These are phyloP conservation scores for Teratosphaeria nubilosa DNA, from an alignment of 2,329 filamentous ascomycete genomes.

Conservation along the genomic window DNA sequence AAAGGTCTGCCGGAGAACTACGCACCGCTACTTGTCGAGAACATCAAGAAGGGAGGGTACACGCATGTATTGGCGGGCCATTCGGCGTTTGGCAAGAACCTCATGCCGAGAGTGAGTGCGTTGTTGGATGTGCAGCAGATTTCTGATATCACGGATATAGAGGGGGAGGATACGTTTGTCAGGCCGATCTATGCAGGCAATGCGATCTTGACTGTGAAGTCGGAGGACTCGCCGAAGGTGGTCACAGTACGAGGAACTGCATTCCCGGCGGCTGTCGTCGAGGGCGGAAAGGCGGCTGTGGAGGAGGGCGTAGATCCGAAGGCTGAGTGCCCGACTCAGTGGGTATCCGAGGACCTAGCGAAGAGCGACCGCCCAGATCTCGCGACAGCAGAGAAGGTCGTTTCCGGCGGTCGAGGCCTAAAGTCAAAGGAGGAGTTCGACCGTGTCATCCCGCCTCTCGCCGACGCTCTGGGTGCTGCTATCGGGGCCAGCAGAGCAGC, in stretches of 20 bases:
- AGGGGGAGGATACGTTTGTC: conserved; percentile 88
- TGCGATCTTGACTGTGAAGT: conserved; percentile 91
- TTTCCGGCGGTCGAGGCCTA: conserved; percentile 85
- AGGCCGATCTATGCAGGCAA: conserved; percentile 97
- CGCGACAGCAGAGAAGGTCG: conserved; percentile 76
- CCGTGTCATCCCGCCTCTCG: conserved; percentile 79
- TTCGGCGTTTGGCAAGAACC: conserved; percentile 91
- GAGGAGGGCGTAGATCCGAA: conserved; percentile 82
- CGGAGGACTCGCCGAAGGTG: conserved; percentile 72
- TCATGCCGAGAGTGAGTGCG: conserved; percentile 84
- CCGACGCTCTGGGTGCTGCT: conserved; percentile 86
- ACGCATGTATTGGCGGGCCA: conserved; percentile 86
- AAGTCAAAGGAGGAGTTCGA: conserved; percentile 99
- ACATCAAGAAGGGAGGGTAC: conserved; percentile 90
- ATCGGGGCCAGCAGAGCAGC: conserved; percentile 91
- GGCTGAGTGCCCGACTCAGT: conserved; percentile 61
- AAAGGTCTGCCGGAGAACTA: conserved; percentile 92
- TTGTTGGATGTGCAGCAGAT: conserved; percentile 87
- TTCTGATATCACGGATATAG: conserved; percentile 78
- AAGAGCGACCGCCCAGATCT: conserved; percentile 93
- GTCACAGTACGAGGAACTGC: conserved; percentile 90
- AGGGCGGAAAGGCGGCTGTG: conserved; percentile 63
- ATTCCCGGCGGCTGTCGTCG: conserved; percentile 64
- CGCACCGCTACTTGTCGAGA: conserved; percentile 86
- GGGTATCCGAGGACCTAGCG: conserved; percentile 86